Evolutionary conservation across 768 basidiomycete genomes (phyloP).

Genomic region (Royoungia palumana): DNA sequence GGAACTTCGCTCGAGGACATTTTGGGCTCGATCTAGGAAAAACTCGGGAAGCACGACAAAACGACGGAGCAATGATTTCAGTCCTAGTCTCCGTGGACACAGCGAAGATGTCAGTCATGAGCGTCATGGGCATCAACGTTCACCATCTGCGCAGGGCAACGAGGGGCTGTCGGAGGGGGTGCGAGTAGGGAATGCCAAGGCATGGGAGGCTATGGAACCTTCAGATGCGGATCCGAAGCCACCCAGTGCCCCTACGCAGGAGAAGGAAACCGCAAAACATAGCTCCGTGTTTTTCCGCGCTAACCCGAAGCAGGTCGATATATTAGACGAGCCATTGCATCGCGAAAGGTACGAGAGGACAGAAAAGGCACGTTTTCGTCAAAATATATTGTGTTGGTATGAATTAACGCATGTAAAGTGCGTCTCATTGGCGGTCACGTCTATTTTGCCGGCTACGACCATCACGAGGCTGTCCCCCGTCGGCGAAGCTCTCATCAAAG

Average conservation of each 20-base stretch:
- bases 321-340: constrained; percentile 7
- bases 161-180: background rate
- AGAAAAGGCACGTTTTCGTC: constrained; percentile 16
- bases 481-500: constrained; percentile 20
- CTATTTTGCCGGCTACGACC: constrained; percentile 19
- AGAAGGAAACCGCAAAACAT: constrained; percentile 32
- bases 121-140: background rate
- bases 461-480: constrained; percentile 23
- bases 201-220: background rate
- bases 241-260: background rate
- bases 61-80: constrained; percentile 5
- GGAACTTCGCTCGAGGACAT: constrained; percentile 15
- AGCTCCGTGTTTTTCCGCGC: constrained; percentile 17
- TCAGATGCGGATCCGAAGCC: background rate
- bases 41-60: constrained; percentile 11
- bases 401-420: constrained; percentile 3
- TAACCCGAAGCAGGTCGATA: constrained; percentile 21
- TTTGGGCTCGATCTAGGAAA: constrained; percentile 13
- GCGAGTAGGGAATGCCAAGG: background rate
- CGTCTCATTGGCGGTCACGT: constrained; percentile 28
- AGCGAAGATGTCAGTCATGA: background rate
- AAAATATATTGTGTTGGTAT: too few relatives aligned
- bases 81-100: background rate
- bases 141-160: background rate
- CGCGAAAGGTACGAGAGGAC: constrained; percentile 28